phyloP scores from a whole-genome alignment of 2,329 filamentous ascomycete species.

The Chrysoporthe cubensis region DNA sequence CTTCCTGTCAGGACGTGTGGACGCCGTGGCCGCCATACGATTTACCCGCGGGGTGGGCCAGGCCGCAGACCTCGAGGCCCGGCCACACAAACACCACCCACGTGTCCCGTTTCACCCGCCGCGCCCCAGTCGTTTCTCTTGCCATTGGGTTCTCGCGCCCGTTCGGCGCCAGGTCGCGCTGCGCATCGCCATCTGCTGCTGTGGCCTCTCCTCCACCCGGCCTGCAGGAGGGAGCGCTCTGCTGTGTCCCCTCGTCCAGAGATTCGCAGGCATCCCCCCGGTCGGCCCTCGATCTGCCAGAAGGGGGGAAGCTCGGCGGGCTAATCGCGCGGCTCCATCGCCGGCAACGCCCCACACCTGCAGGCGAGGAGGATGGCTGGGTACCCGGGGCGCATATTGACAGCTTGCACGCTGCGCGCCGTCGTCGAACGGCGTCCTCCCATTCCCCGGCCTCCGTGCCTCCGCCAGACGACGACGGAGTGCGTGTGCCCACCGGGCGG shows the following conservation, averaged over 20 bases:
- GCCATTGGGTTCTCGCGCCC: conserved; percentile 1
- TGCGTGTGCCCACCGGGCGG: neutral
- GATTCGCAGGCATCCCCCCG: neutral
- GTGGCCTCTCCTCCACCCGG: neutral
- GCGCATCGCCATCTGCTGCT: neutral
- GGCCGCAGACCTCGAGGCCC: conserved; percentile 11
- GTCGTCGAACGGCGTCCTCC: neutral
- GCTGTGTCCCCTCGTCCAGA: too few species aligned
- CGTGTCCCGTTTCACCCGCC: conserved; percentile 11
- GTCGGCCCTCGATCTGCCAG: neutral
- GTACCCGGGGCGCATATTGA: neutral
- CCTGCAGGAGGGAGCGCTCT: too few species aligned
- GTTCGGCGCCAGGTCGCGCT: neutral
- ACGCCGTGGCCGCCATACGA: neutral
- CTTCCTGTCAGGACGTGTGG: neutral
- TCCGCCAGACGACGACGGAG: neutral
- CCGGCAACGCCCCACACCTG: neutral
- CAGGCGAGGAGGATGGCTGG: neutral
- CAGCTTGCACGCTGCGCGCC: neutral
- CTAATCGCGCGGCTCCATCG: conserved; percentile 13
- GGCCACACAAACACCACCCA: conserved; percentile 6
- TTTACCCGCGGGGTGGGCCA: conserved; percentile 10
- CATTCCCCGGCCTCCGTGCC: neutral
- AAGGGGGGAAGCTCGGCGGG: too few species aligned
- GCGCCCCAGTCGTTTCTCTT: neutral